Conservation (phyloP, 176 grass and related monocot species). For the Carex littledalei region DNA sequence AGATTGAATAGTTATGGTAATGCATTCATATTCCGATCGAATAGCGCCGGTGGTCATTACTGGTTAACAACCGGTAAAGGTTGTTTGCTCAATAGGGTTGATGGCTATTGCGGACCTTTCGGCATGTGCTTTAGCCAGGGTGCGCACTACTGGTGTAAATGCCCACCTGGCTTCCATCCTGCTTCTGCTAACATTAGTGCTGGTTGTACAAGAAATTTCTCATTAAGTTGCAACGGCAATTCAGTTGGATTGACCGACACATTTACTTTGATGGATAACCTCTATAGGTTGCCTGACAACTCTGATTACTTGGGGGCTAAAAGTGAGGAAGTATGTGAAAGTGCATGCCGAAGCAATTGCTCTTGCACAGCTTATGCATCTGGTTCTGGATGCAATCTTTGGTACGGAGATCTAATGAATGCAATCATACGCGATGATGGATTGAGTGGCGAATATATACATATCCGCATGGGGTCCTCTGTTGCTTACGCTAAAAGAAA, state of each 20-base stretch:
- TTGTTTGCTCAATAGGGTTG: conserved; percentile 26
- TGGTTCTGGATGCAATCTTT: conserved; percentile 26
- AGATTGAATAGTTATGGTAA: background rate
- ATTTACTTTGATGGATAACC: conserved; percentile 13
- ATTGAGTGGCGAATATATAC: conserved; percentile 3
- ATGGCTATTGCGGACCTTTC: conserved; percentile 31
- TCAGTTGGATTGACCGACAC: conserved; percentile 11
- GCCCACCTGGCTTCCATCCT: conserved; percentile 26
- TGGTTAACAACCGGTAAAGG: conserved; percentile 11
- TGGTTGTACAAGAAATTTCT: conserved; percentile 38
- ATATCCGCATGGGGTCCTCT: conserved; percentile 21
- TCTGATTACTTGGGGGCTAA: background rate
- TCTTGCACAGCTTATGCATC: conserved; percentile 38
- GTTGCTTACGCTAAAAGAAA: background rate
- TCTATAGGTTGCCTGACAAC: conserved; percentile 20
- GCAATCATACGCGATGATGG: conserved; percentile 6
- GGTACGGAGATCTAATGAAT: conserved; percentile 31
- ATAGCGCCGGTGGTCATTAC: background rate
- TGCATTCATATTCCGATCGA: background rate
- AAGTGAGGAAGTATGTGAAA: conserved; percentile 26
- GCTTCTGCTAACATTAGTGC: background rate
- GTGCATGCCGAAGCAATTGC: conserved; percentile 35
- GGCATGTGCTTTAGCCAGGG: conserved; percentile 20
- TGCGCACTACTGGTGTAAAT: conserved; percentile 14
- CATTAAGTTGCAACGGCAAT: conserved; percentile 28